Evolutionary conservation across 768 basidiomycete genomes (phyloP).

Genomic region (Boletus subcaerulescens): DNA sequence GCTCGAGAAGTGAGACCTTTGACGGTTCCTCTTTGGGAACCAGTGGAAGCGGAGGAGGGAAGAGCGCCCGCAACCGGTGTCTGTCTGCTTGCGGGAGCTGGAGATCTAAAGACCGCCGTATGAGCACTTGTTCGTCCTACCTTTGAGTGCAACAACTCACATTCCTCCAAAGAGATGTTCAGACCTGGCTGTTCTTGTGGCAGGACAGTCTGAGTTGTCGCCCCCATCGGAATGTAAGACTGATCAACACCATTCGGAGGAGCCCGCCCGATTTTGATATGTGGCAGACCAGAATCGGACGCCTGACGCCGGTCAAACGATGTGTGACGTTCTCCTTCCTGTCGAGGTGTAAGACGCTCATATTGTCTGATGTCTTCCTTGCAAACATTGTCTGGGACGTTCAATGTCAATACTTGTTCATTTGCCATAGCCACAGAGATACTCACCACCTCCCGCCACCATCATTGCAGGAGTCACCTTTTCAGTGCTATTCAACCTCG

Average conservation of each 20-base stretch:
- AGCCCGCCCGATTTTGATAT: background rate
- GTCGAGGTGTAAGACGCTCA: background rate
- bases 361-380: background rate
- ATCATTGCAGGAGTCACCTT: background rate
- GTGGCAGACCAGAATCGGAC: background rate
- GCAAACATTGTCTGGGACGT: slow-evolving; percentile 1
- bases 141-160: slow-evolving; percentile 1
- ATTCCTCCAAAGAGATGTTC: background rate
- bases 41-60: background rate
- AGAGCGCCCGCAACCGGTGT: background rate
- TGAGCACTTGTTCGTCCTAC: background rate
- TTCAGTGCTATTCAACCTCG: background rate
- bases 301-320: background rate
- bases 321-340: background rate
- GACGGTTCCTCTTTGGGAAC: background rate
- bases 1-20: slow-evolving; percentile 2
- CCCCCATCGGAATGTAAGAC: background rate
- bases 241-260: background rate
- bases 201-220: background rate
- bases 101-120: slow-evolving; percentile 2
- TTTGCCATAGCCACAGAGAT: background rate
- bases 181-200: background rate
- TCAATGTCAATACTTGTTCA: background rate
- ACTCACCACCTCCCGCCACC: slow-evolving; percentile 8
- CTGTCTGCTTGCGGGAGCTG: background rate